Percentiles rank a stretch among this genome's conserved stretches.
These are phyloP conservation scores for Pythium brassicae DNA, from an alignment of 352 stramenopile genomes.

Conservation along the genomic window DNA sequence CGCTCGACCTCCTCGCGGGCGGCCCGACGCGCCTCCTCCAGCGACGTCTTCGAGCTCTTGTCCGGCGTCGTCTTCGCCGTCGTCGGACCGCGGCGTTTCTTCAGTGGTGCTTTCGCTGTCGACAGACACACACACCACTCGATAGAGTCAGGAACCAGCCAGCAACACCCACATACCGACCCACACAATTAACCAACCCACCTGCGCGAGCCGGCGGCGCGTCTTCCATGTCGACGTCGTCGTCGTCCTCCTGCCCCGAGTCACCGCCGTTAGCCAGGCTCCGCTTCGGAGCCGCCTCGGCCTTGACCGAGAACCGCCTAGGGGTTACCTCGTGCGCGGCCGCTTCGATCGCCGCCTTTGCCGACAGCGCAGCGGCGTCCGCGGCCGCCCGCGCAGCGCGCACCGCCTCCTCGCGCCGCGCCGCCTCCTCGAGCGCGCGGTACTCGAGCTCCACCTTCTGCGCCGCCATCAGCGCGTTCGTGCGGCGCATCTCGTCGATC, in stretches of 20 bases:
- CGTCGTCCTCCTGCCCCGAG: slow-evolving; percentile 37
- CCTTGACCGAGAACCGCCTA: slow-evolving; percentile 8
- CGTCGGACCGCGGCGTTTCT: slow-evolving; percentile 41
- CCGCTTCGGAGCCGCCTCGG: slow-evolving; percentile 41
- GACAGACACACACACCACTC: slow-evolving; percentile 20
- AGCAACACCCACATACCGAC: not conserved
- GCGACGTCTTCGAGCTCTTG: slow-evolving; percentile 35
- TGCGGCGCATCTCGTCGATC: slow-evolving; percentile 41
- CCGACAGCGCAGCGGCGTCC: slow-evolving; percentile 57
- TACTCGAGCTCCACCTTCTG: slow-evolving; percentile 46
- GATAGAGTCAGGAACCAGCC: slow-evolving; percentile 1
- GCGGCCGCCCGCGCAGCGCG: slow-evolving; percentile 54
- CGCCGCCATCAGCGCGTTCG: slow-evolving; percentile 43
- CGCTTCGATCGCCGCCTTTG: slow-evolving; percentile 64
- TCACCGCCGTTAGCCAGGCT: slow-evolving; percentile 19
- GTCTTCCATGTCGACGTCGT: slow-evolving; percentile 59
- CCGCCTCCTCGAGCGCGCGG: slow-evolving; percentile 30
- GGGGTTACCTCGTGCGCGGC: slow-evolving; percentile 37
- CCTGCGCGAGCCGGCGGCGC: slow-evolving; percentile 21
- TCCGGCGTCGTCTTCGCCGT: slow-evolving; percentile 30
- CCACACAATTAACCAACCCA: slow-evolving; percentile 1
- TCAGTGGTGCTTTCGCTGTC: slow-evolving; percentile 34
- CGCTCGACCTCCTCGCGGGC: slow-evolving; percentile 72
- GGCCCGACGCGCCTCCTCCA: slow-evolving; percentile 58
- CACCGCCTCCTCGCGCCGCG: slow-evolving; percentile 60